Percentiles rank a stretch among this genome's conserved stretches.
These are phyloP conservation scores for Ilyonectria destructans DNA, from an alignment of 2,329 filamentous ascomycete species.

Conservation along the genomic window DNA sequence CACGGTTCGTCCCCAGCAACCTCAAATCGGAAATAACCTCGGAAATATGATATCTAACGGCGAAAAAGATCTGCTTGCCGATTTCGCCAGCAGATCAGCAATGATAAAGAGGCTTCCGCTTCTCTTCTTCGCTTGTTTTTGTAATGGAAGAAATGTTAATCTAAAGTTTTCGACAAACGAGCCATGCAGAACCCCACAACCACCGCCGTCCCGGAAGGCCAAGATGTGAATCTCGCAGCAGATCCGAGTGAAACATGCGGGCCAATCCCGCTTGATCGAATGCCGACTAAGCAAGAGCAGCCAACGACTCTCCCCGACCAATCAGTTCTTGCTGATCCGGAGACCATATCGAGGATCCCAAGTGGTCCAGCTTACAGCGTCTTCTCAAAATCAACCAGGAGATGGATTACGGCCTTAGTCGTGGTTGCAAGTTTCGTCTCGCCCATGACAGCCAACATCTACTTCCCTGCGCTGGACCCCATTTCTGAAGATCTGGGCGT, in stretches of 20 bases:
- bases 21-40: conserved; percentile 43
- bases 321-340: conserved; percentile 37
- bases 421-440: conserved; percentile 69
- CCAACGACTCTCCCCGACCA: conserved; percentile 17
- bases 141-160: conserved; percentile 20
- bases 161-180: conserved; percentile 6
- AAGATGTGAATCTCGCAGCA: conserved; percentile 31
- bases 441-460: conserved; percentile 74
- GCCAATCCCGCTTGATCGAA: conserved; percentile 24
- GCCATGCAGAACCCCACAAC: conserved; percentile 33
- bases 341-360: conserved; percentile 40
- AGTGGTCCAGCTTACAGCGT: conserved; percentile 50
- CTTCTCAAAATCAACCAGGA: conserved; percentile 58
- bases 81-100: conserved; percentile 41
- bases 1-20: conserved; percentile 18
- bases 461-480: conserved; percentile 61
- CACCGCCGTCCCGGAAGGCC: conserved; percentile 7
- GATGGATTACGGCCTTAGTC: conserved; percentile 70
- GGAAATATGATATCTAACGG: conserved; percentile 40
- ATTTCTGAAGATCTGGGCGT: conserved; percentile 60
- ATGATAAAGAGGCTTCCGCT: conserved; percentile 35
- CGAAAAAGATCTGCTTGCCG: conserved; percentile 33
- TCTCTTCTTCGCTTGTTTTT: conserved; percentile 13
- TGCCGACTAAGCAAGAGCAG: conserved; percentile 17
- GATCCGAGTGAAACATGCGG: conserved; percentile 17